A percentile compares a stretch with the other conserved stretches of the same genome.
Conservation (phyloP, 1,139 yeast species). For the Magnusiomyces tetraspermus region DNA sequence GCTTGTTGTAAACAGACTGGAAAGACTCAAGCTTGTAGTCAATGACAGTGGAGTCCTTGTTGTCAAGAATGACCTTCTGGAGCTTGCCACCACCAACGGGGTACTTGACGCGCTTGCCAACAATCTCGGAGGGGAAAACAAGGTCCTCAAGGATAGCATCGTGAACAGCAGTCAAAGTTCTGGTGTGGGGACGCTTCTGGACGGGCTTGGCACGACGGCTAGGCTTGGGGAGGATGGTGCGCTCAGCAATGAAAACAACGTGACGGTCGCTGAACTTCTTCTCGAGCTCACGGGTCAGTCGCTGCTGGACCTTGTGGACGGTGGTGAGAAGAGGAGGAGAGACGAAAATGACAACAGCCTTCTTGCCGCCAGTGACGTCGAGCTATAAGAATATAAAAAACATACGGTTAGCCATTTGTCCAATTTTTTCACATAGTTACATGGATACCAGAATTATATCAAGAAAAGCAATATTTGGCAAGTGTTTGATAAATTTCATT, state of each 20-base stretch:
- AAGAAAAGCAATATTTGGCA: no score
- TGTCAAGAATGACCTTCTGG: constrained; percentile 96
- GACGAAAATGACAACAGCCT: constrained; percentile 95
- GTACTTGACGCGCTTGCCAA: constrained; percentile 99
- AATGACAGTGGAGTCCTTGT: constrained; percentile 94
- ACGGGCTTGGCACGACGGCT: constrained; percentile 65
- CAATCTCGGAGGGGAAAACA: constrained; percentile 98
- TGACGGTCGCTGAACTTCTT: constrained; percentile 99
- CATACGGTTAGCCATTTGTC: background rate
- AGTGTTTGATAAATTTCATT: no score
- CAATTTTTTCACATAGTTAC: no score
- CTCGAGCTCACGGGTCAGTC: constrained; percentile 98
- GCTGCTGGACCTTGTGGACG: constrained; percentile 91
- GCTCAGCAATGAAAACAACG: constrained; percentile 98
- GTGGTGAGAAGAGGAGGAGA: constrained; percentile 91
- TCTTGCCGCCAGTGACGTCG: constrained; percentile 97
- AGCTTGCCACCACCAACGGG: constrained; percentile 98
- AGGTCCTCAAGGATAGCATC: constrained; percentile 98
- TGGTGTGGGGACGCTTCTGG: constrained; percentile 99
- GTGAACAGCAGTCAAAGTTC: constrained; percentile 98
- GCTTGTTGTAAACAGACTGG: constrained; percentile 97
- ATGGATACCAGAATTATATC: no score
- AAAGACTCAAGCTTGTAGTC: constrained; percentile 99
- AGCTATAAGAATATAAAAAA: constrained; percentile 34
- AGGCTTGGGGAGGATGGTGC: constrained; percentile 98